Conservation (phyloP, 768 basidiomycete genomes). For the Pleurotus giganteus region DNA sequence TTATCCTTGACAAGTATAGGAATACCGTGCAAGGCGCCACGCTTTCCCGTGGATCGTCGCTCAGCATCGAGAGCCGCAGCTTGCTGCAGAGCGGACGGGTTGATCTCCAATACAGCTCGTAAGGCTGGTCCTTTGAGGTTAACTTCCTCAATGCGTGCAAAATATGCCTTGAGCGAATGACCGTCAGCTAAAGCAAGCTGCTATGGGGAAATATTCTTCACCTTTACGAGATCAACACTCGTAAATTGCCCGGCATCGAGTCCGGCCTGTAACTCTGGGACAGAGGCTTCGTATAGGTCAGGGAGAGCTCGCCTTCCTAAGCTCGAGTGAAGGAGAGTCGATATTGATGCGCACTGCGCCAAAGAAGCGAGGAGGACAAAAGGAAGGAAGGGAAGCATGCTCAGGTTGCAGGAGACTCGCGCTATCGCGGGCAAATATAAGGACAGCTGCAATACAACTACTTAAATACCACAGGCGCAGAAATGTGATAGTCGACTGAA, state of each 20-base stretch:
- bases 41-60: constrained; percentile 37
- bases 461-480: too few relatives aligned
- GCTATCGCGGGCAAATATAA: too few relatives aligned
- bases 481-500: too few relatives aligned
- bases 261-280: constrained; percentile 53
- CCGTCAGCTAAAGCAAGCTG: neutral
- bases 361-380: too few relatives aligned
- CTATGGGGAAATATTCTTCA: constrained; percentile 13
- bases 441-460: too few relatives aligned
- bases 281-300: constrained; percentile 61
- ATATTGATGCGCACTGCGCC: too few relatives aligned
- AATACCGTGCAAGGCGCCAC: constrained; percentile 54
- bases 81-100: constrained; percentile 47
- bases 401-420: too few relatives aligned
- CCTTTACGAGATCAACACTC: constrained; percentile 63
- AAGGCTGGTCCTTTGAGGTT: constrained; percentile 57
- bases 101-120: constrained; percentile 58
- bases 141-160: constrained; percentile 68
- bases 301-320: too few relatives aligned
- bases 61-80: constrained; percentile 51
- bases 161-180: constrained; percentile 46
- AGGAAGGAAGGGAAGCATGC: too few relatives aligned
- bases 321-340: too few relatives aligned
- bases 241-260: constrained; percentile 48
- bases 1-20: constrained; percentile 53